A percentile compares a stretch with the other conserved stretches of the same genome.
phyloP scores from a whole-genome alignment of 495 filamentous ascomycete genomes.

The Hypoxylon lenormandii region DNA sequence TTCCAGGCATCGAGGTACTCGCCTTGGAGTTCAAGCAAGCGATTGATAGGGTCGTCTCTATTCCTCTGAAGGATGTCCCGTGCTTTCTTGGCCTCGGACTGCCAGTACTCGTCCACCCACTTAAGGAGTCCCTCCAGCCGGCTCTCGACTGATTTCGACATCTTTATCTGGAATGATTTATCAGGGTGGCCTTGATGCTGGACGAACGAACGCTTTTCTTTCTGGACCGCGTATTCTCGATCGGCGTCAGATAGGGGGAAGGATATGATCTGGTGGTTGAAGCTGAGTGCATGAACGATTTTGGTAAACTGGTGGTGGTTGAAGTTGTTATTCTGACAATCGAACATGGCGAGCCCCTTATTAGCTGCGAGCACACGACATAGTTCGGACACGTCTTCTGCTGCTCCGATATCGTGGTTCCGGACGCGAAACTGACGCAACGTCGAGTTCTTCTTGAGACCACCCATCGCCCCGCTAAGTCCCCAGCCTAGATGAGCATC shows the following conservation, averaged over 20 bases:
- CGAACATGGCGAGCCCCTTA: conserved; percentile 51
- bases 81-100: conserved; percentile 37
- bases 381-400: conserved; percentile 57
- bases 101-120: conserved; percentile 38
- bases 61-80: conserved; percentile 38
- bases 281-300: conserved; percentile 43
- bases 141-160: conserved; percentile 37
- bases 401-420: conserved; percentile 62
- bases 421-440: conserved; percentile 82
- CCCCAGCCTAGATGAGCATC: conserved; percentile 85
- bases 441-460: conserved; percentile 79
- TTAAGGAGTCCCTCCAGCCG: conserved; percentile 40
- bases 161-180: conserved; percentile 28
- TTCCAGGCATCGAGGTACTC: conserved; percentile 46
- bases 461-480: conserved; percentile 79
- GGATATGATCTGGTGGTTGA: conserved; percentile 45
- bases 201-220: conserved; percentile 39
- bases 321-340: conserved; percentile 57
- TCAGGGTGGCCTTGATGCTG: conserved; percentile 24
- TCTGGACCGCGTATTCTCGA: conserved; percentile 42
- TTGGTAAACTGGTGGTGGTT: conserved; percentile 51
- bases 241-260: conserved; percentile 45
- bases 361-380: conserved; percentile 45
- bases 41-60: conserved; percentile 22
- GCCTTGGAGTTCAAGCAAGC: conserved; percentile 30